A percentile compares a stretch with the other conserved stretches of the same genome.
Evolutionary conservation across 2,329 filamentous ascomycete species (phyloP).

Genomic region (Hirsutella rhossiliensis): DNA sequence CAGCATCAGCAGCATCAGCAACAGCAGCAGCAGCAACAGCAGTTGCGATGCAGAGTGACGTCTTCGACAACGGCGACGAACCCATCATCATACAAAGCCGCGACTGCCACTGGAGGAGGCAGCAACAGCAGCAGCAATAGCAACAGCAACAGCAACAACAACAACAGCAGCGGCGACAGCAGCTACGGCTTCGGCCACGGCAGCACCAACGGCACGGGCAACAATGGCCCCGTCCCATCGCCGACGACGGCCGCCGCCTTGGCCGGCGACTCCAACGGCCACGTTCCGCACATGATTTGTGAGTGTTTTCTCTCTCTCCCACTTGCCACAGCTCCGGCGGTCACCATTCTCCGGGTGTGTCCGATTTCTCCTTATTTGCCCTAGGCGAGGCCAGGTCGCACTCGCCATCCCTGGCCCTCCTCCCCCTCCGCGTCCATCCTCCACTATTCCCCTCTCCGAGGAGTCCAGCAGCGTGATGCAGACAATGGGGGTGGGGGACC

Average conservation of each 20-base stretch:
- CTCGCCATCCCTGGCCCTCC: neutral
- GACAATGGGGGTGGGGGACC: neutral
- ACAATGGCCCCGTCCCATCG: slow-evolving; percentile 25
- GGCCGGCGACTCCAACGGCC: slow-evolving; percentile 17
- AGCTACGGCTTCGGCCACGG: neutral
- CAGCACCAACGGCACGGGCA: slow-evolving; percentile 11
- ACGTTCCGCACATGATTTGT: slow-evolving; percentile 37
- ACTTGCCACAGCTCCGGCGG: neutral
- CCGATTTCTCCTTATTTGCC: neutral
- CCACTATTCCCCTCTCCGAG: slow-evolving; percentile 6
- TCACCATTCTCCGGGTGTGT: neutral
- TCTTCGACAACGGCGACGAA: too few relatives aligned
- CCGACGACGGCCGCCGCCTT: slow-evolving; percentile 11
- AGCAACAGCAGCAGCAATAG: slow-evolving; percentile 1
- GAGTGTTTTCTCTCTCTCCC: slow-evolving; percentile 17
- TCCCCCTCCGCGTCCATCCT: neutral
- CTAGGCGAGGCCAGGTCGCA: neutral
- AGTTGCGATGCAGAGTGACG: too few relatives aligned
- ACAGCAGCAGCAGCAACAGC: neutral
- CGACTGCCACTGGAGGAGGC: neutral
- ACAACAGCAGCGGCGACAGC: slow-evolving; percentile 15
- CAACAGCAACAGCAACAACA: neutral
- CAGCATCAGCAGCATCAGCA: neutral
- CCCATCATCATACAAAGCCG: too few relatives aligned
- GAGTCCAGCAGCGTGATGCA: slow-evolving; percentile 3